Evolutionary conservation across 2,329 filamentous ascomycete species (phyloP).

Genomic region (Beauveria caledonica): DNA sequence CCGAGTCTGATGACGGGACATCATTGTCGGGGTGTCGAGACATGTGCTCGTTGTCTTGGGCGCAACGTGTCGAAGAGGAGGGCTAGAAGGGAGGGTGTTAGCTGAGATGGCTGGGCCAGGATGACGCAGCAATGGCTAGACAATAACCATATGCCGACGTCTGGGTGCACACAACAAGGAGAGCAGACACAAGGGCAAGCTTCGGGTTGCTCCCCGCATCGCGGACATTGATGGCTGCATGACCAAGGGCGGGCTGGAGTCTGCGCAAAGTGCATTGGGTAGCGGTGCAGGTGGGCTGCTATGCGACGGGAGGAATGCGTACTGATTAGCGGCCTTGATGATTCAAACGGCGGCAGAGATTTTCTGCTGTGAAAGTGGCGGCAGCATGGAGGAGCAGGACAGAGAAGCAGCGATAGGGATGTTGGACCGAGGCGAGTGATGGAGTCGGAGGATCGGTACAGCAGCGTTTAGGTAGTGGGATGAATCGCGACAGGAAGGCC

Average conservation of each 20-base stretch:
- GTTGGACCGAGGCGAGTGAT: background rate
- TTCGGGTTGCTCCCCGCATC: background rate
- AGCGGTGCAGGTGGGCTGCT: conserved; percentile 6
- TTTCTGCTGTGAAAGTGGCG: background rate
- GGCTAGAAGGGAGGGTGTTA: conserved; percentile 2
- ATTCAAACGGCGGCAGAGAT: background rate
- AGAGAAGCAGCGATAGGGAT: background rate
- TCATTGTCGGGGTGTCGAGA: conserved; percentile 52
- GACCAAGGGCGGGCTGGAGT: background rate
- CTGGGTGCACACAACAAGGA: background rate
- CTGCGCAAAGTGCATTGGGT: conserved; percentile 6
- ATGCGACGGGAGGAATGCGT: conserved; percentile 2
- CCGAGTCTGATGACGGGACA: conserved; percentile 45
- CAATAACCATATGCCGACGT: background rate
- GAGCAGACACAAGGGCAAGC: background rate
- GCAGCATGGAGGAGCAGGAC: conserved; percentile 1
- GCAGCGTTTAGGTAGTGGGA: background rate
- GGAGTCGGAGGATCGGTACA: background rate
- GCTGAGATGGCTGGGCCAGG: background rate
- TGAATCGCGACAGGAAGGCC: background rate
- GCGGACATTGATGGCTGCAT: background rate
- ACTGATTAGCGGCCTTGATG: conserved; percentile 3
- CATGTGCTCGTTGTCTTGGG: conserved; percentile 42
- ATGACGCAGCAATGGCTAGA: background rate
- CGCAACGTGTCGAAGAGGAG: background rate